Conservation (phyloP, 495 filamentous ascomycete species). For the Pyrenula aspistea region DNA sequence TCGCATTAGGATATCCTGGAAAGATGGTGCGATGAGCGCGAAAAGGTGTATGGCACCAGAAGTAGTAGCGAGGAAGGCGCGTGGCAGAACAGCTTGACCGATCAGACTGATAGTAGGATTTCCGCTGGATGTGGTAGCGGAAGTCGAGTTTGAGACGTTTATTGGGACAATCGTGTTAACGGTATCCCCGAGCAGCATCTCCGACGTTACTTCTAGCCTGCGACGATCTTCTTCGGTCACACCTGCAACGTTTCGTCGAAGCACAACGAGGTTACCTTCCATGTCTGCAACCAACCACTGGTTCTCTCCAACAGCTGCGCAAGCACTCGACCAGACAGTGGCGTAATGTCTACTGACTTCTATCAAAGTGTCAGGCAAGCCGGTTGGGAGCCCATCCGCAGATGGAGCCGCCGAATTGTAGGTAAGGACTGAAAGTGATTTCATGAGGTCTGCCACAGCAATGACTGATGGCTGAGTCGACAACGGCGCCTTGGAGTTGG, state of each 20-base stretch:
- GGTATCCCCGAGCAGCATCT: constrained; percentile 81
- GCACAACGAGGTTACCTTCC: constrained; percentile 74
- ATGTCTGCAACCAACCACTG: constrained; percentile 71
- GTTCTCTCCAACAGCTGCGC: constrained; percentile 57
- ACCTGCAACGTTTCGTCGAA: constrained; percentile 57
- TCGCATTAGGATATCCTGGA: constrained; percentile 70
- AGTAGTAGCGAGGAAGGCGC: constrained; percentile 82
- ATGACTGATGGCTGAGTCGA: constrained; percentile 36
- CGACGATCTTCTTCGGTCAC: constrained; percentile 62
- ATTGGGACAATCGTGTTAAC: constrained; percentile 70
- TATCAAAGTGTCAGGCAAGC: constrained; percentile 34
- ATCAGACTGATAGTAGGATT: constrained; percentile 23
- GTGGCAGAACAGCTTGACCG: constrained; percentile 55
- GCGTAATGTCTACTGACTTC: constrained; percentile 76
- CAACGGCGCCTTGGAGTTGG: constrained; percentile 21
- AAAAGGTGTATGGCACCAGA: constrained; percentile 91
- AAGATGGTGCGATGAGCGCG: constrained; percentile 53
- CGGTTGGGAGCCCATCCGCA: constrained; percentile 10
- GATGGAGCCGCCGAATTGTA: constrained; percentile 35
- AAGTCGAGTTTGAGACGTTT: constrained; percentile 16
- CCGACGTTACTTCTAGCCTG: constrained; percentile 60
- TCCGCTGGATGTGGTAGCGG: constrained; percentile 7
- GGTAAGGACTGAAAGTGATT: constrained; percentile 68
- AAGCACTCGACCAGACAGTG: constrained; percentile 69
- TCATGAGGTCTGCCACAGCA: constrained; percentile 87